Conservation (phyloP, 1,139 yeast species). For the Lipomyces yarrowii region DNA sequence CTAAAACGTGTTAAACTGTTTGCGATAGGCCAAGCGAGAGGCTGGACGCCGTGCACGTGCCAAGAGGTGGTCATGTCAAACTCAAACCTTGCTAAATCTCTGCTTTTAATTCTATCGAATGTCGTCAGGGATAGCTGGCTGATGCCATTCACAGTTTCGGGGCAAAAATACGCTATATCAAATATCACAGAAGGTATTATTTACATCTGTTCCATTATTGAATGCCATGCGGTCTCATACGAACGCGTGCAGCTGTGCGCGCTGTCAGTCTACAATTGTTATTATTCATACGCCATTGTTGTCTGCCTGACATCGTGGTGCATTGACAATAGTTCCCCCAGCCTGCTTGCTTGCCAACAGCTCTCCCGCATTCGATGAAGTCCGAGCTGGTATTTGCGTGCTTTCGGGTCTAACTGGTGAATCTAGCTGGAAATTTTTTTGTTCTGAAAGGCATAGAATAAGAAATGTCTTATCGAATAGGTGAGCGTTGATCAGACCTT, state of each 20-base stretch:
- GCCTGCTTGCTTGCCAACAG: neutral
- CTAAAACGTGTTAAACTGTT: no score
- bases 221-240: neutral
- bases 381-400: neutral
- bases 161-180: neutral
- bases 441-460: neutral
- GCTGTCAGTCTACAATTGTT: neutral
- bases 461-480: conserved; percentile 27
- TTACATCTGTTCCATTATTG: neutral
- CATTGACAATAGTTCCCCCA: neutral
- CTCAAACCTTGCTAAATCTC: neutral
- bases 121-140: neutral
- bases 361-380: neutral
- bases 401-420: neutral
- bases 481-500: conserved; percentile 12
- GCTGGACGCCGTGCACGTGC: no score
- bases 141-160: neutral
- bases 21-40: no score
- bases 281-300: no score
- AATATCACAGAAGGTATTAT: neutral
- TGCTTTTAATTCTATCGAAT: neutral
- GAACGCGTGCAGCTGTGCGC: neutral
- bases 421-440: neutral
- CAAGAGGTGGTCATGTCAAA: no score
- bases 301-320: neutral